Conservation (phyloP, 345 rosid species). For the Brassica rapa region DNA sequence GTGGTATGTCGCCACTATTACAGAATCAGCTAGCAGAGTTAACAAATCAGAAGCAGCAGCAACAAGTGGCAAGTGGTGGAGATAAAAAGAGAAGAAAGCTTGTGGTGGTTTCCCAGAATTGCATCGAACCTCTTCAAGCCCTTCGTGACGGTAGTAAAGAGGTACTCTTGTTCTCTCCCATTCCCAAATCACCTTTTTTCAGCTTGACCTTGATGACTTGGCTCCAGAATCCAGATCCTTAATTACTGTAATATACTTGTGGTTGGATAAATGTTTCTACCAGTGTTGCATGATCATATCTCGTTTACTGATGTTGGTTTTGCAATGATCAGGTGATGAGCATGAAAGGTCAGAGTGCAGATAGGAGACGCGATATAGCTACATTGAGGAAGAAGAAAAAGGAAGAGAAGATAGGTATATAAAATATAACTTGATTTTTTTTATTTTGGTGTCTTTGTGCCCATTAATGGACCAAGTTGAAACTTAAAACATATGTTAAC, state of each 20-base stretch:
- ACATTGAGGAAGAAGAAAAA: conserved; percentile 62
- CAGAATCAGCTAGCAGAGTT: conserved; percentile 80
- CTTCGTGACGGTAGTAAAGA: conserved; percentile 69
- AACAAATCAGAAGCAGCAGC: conserved; percentile 48
- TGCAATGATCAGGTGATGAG: conserved; percentile 54
- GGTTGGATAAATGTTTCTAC: neutral
- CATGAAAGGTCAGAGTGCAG: conserved; percentile 54
- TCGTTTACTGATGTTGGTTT: neutral
- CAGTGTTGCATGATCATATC: neutral
- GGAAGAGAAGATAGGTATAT: conserved; percentile 73
- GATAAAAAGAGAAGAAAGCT: conserved; percentile 59
- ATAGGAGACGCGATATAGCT: conserved; percentile 54
- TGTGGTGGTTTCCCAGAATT: conserved; percentile 80
- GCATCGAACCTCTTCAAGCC: conserved; percentile 94
- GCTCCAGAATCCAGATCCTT: neutral
- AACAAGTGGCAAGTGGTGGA: conserved; percentile 32
- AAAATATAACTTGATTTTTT: neutral
- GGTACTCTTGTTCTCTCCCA: conserved; percentile 41
- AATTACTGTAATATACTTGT: neutral
- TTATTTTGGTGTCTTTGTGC: neutral
- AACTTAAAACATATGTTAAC: conserved; percentile 12
- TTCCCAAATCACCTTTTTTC: too few relatives aligned
- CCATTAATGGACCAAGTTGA: neutral
- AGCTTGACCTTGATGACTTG: conserved; percentile 16
- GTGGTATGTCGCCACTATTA: conserved; percentile 68